Base-by-base conservation (phyloP, 495 filamentous ascomycete species). In the Podospora fimiseda region DNA sequence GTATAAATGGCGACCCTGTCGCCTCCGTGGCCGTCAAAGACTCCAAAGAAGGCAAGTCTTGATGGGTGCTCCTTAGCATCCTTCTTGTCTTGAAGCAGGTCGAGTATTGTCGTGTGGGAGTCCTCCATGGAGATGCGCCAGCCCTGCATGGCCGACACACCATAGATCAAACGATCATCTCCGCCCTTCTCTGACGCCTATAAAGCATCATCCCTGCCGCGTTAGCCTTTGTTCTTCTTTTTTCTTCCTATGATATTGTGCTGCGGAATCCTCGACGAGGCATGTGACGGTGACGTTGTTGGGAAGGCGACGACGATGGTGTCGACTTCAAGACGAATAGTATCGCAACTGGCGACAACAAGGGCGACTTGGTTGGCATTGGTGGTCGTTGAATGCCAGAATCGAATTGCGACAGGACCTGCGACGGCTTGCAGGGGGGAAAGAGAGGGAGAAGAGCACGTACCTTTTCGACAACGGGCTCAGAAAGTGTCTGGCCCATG, bases 51-150 rank as follows among this genome's bases (percentile, higher is more conserved):
- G 58, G 89, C 91, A 57, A 97, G 74, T 60, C 86, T 84, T 51
- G 88, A 86, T 45, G 77, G 68, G 47, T 85, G 83, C 36, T 78
- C 74, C 68, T 84, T 82, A 46, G 78, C 73, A 33, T 78, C 74
- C 36, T 79, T 74, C 41, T 75, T 74, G 50, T 75, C 72, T 54
- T 85, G 80, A 61, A 94, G 80, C 55, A 98, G 81, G 70, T 97
- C 88, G 62, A 98, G 86, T 22, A 95, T 70, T 18, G 86, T 79
- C 36, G 89, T 88, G 73, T 98, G 93, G 52, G 93, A 84, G 64
- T 98, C 93, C 69, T 98, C 93, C 93, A 98, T 98, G 71, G 88
- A 94, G 70, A 97, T 96, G 71, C 93, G 87, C 93, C 93, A 98
- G 76, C 93, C 93, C 73, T 98, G 93, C 93, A 98, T 98, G 70